phyloP scores from a whole-genome alignment of 1,139 yeast species.

The Saccharomyces hybrid region DNA sequence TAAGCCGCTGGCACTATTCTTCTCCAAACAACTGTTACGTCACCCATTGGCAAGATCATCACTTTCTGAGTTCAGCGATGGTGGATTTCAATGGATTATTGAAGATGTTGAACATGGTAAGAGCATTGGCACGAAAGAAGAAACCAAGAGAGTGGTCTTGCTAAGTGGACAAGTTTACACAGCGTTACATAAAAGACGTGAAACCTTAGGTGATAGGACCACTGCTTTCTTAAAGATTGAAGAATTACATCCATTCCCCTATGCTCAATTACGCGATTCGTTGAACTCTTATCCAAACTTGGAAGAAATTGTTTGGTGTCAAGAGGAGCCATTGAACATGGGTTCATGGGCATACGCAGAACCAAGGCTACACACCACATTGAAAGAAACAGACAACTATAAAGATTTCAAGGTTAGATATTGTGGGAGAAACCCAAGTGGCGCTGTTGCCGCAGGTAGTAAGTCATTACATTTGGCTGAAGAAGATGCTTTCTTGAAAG shows the following conservation, averaged over 20 bases:
- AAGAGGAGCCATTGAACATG: conserved; percentile 98
- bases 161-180: conserved; percentile 94
- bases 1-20: conserved; percentile 83
- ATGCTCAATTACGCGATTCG: conserved; percentile 81
- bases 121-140: conserved; percentile 68
- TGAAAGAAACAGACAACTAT: conserved; percentile 67
- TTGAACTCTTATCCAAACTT: conserved; percentile 73
- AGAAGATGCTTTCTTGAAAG: conserved; percentile 79
- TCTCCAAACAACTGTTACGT: conserved; percentile 91
- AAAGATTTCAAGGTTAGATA: conserved; percentile 58
- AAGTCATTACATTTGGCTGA: conserved; percentile 83
- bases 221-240: conserved; percentile 88
- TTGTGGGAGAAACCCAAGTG: conserved; percentile 97
- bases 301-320: conserved; percentile 92
- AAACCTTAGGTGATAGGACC: conserved; percentile 60
- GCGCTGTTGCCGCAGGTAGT: conserved; percentile 96
- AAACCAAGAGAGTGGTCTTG: conserved; percentile 79
- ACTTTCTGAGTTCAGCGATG: conserved; percentile 78
- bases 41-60: conserved; percentile 94
- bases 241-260: conserved; percentile 99
- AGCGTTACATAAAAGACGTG: conserved; percentile 85
- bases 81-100: conserved; percentile 91
- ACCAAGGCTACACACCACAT: conserved; percentile 59
- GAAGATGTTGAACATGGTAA: conserved; percentile 84
- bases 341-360: conserved; percentile 76